Conservation (phyloP, 129 eudicot genomes). For the Pulicaria dysenterica region DNA sequence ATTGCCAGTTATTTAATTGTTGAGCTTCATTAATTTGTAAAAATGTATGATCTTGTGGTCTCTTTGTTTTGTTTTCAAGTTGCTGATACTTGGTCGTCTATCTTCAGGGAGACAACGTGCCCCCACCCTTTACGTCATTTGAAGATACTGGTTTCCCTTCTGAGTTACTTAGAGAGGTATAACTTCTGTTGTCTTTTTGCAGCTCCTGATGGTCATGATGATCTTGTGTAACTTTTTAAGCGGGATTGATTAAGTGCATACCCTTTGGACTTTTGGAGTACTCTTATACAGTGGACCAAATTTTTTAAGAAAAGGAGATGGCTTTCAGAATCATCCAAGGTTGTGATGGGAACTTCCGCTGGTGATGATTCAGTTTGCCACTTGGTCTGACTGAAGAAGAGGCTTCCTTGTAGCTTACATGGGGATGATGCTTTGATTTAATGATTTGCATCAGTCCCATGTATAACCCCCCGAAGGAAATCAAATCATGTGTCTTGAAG, state of each 20-base stretch:
- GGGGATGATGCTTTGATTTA: too few species aligned
- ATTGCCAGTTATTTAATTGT: not conserved
- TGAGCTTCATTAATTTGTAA: not conserved
- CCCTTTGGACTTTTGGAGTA: conserved; percentile 41
- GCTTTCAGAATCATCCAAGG: conserved; percentile 76
- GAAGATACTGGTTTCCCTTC: conserved; percentile 82
- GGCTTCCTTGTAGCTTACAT: conserved; percentile 51
- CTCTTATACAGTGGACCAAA: conserved; percentile 69
- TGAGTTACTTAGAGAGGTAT: conserved; percentile 85
- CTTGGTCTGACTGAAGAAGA: conserved; percentile 79
- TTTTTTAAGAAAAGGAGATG: conserved; percentile 36
- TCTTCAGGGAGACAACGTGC: conserved; percentile 75
- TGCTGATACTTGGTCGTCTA: conserved; percentile 27
- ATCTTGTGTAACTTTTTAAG: conserved; percentile 40
- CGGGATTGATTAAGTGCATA: conserved; percentile 44
- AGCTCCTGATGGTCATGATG: conserved; percentile 30
- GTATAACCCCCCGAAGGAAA: conserved; percentile 20
- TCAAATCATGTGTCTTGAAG: conserved; percentile 24
- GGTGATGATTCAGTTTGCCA: conserved; percentile 79
- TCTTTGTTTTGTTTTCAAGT: conserved; percentile 11
- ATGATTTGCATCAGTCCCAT: too few species aligned
- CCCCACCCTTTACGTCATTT: conserved; percentile 77
- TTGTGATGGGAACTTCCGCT: conserved; percentile 57
- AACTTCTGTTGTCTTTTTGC: conserved; percentile 24
- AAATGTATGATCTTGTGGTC: not conserved